Conservation (phyloP, 78 protist species). For the Polysphondylium violaceum region DNA sequence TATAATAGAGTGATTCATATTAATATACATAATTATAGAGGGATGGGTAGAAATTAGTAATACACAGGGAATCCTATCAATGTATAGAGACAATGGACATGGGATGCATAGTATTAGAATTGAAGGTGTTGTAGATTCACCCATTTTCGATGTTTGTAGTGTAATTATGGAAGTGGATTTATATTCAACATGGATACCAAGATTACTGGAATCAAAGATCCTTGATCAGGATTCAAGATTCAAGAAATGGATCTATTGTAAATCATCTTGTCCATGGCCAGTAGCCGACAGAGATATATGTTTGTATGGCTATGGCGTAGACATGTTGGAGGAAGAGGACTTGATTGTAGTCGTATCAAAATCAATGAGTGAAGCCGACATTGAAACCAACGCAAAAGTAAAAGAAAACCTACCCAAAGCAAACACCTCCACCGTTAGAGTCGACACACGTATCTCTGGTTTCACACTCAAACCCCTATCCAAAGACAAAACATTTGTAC, state of each 20-base stretch:
- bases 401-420: background rate
- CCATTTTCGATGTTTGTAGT: slow-evolving; percentile 52
- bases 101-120: slow-evolving; percentile 68
- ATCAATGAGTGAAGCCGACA: slow-evolving; percentile 30
- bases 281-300: slow-evolving; percentile 45
- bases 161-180: slow-evolving; percentile 36
- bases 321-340: slow-evolving; percentile 54
- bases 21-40: background rate
- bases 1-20: background rate
- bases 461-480: slow-evolving; percentile 32
- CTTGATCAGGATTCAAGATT: slow-evolving; percentile 12
- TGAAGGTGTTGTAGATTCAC: slow-evolving; percentile 49
- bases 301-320: slow-evolving; percentile 66
- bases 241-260: slow-evolving; percentile 31
- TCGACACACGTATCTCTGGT: slow-evolving; percentile 31
- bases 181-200: slow-evolving; percentile 61
- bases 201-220: slow-evolving; percentile 4
- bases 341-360: slow-evolving; percentile 38
- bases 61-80: slow-evolving; percentile 37
- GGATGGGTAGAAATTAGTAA: slow-evolving; percentile 61
- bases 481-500: slow-evolving; percentile 16
- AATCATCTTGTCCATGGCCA: slow-evolving; percentile 57
- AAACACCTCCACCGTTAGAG: slow-evolving; percentile 4
- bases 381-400: background rate
- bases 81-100: slow-evolving; percentile 60